These are phyloP conservation scores for Narthecium ossifragum DNA, from an alignment of 106 monocot species.

Conservation along the genomic window DNA sequence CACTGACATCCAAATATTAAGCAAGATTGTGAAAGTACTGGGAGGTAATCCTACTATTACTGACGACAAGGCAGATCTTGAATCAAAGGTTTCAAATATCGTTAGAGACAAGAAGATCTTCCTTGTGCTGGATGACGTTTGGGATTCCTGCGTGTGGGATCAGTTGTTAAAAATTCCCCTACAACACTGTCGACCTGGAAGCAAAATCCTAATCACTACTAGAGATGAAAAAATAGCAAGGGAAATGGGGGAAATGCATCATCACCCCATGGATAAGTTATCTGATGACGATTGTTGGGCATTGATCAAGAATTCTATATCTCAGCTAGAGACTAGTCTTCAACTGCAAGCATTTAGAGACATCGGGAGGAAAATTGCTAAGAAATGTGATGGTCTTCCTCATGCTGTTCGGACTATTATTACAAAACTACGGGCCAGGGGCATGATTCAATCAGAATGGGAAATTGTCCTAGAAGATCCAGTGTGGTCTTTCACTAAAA, in stretches of 20 bases:
- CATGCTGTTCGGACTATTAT: slow-evolving; percentile 28
- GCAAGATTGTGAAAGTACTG: slow-evolving; percentile 8
- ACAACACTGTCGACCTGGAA: slow-evolving; percentile 2
- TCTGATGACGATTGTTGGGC: slow-evolving; percentile 22
- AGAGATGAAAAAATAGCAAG: slow-evolving; percentile 23
- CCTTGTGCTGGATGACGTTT: slow-evolving; percentile 51
- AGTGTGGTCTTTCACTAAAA: slow-evolving; percentile 14
- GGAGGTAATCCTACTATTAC: slow-evolving; percentile 13
- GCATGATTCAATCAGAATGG: slow-evolving; percentile 14
- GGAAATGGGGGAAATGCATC: slow-evolving; percentile 16
- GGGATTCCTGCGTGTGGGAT: slow-evolving; percentile 30
- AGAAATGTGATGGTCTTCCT: slow-evolving; percentile 25
- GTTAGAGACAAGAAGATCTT: slow-evolving; percentile 25
- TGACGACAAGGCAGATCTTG: slow-evolving; percentile 6
- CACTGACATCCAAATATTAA: slow-evolving; percentile 16
- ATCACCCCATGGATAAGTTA: slow-evolving; percentile 19
- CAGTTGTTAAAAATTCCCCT: slow-evolving; percentile 26
- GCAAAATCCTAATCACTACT: slow-evolving; percentile 35
- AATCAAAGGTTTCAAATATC: background rate
- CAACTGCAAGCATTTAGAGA: background rate
- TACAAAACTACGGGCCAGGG: slow-evolving; percentile 9
- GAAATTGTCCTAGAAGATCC: slow-evolving; percentile 7
- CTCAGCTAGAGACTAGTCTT: background rate
- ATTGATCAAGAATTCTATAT: slow-evolving; percentile 8
- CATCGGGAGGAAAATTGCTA: slow-evolving; percentile 10